Base-by-base conservation (phyloP, 2,329 filamentous ascomycete species). In the Cladosporium velox region DNA sequence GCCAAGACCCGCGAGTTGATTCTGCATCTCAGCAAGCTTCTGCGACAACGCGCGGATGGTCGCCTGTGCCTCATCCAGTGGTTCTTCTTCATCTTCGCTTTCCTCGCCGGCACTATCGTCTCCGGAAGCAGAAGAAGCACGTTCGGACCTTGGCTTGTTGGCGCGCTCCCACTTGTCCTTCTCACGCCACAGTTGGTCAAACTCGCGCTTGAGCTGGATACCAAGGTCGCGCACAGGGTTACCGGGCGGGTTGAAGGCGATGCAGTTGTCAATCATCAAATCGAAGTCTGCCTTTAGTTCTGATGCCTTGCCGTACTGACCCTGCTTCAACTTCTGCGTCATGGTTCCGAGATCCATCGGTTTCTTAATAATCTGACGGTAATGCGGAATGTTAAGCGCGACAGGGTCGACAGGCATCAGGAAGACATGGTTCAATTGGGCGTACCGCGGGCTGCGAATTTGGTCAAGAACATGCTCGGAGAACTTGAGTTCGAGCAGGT, bases 281-380 rank as follows among this genome's bases (percentile, higher is more conserved):
- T 88, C 86, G 64, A 97, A 87, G 73, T 96, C 93, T 66, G 86
- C 86, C 74, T 96, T 91, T 72, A 98, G 92, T 55, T 97, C 93
- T 77, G 92, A 93, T 0, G 91, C 85, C 65, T 85, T 92, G 70
- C 88, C 86, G 74, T 98, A 98, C 65, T 92, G 87, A 30, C 93
- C 92, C 14, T 84, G 83, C 71, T 90, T 87, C 49, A 97, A 84
- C 79, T 96, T 96, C 51, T 85, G 84, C 41, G 86, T 84, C 74
- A 97, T 90, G n/a, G 92, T 97, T 18, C 86, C 84, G 59, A 97
- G 83, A 77, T 99, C 94, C 94, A 98, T 99, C 0, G 95, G 95
- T 76, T 93, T 92, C 83, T 97, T 98, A 80, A 99, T 93, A 68
- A 98, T 84, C 73, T 90, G 92, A 77, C 95, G 92, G 77, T 99